Percentiles rank a stretch among this genome's conserved stretches.
These are phyloP conservation scores for Alternaria ventricosa DNA, from an alignment of 2,329 filamentous ascomycete genomes.

Conservation along the genomic window DNA sequence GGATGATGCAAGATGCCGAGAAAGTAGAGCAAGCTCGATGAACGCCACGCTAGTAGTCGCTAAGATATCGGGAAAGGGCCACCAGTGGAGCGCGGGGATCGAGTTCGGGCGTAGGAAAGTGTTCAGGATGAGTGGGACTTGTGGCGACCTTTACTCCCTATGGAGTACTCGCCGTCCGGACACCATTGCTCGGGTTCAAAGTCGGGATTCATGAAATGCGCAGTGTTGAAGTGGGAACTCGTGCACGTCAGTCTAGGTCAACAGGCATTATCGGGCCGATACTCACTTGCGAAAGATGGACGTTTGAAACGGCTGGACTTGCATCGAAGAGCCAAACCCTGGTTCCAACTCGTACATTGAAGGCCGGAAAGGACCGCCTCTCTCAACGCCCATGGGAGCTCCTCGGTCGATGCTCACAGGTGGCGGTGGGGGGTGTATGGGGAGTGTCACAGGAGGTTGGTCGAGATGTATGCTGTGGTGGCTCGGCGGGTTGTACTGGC, in stretches of 20 bases:
- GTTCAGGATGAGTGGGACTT: constrained; percentile 45
- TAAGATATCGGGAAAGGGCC: constrained; percentile 42
- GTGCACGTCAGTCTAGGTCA: constrained; percentile 19
- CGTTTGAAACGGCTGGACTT: constrained; percentile 55
- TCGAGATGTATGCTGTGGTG: constrained; percentile 43
- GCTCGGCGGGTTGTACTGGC: constrained; percentile 32
- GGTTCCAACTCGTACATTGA: constrained; percentile 55
- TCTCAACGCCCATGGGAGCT: constrained; percentile 36
- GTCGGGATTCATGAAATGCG: constrained; percentile 59
- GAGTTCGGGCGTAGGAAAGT: constrained; percentile 19
- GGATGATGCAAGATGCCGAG: constrained; percentile 39
- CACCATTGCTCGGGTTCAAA: constrained; percentile 62
- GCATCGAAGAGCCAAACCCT: constrained; percentile 47
- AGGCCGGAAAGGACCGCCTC: constrained; percentile 53
- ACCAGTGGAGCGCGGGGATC: constrained; percentile 29
- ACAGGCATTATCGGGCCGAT: not conserved
- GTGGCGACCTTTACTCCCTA: constrained; percentile 45
- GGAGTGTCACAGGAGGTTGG: constrained; percentile 40
- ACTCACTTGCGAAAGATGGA: constrained; percentile 58
- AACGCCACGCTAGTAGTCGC: constrained; percentile 49
- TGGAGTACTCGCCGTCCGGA: constrained; percentile 56
- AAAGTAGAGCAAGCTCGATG: constrained; percentile 39
- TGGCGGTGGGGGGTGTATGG: constrained; percentile 39
- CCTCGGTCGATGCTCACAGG: constrained; percentile 41
- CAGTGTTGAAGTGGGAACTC: constrained; percentile 60